Conservation (phyloP, 2,329 filamentous ascomycete genomes). For the Emergomyces africanus region DNA sequence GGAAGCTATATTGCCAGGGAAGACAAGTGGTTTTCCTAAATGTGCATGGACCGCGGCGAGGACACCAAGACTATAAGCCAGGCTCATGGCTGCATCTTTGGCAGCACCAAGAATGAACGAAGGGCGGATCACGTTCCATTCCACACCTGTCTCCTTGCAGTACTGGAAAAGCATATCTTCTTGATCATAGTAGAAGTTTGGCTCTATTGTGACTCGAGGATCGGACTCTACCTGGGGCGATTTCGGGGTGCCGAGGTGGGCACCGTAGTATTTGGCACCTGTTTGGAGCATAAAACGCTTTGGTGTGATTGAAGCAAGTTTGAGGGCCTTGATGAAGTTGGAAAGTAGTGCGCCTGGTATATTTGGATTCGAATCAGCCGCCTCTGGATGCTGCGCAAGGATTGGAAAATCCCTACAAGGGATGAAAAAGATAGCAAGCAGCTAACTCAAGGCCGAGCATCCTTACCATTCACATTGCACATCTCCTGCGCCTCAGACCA, state of each 20-base stretch:
- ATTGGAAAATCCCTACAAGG: no score
- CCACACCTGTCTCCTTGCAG: conserved; percentile 11
- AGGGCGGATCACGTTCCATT: conserved; percentile 17
- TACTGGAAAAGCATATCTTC: conserved; percentile 16
- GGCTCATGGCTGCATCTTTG: conserved; percentile 16
- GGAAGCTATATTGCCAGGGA: conserved; percentile 12
- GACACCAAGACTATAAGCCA: conserved; percentile 14
- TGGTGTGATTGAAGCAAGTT: conserved; percentile 30
- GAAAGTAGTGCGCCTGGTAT: conserved; percentile 23
- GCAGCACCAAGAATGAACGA: conserved; percentile 17
- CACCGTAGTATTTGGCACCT: conserved; percentile 16
- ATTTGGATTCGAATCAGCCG: neutral
- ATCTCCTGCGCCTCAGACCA: conserved; percentile 42
- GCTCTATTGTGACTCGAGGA: conserved; percentile 13
- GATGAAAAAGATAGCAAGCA: neutral
- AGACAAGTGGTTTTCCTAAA: conserved; percentile 11
- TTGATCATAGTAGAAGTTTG: conserved; percentile 19
- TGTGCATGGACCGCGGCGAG: conserved; percentile 15
- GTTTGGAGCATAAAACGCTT: conserved; percentile 37
- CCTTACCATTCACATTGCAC: conserved; percentile 32
- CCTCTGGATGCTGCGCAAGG: neutral
- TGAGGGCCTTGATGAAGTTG: conserved; percentile 37
- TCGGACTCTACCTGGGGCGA: conserved; percentile 17
- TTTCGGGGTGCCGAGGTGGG: conserved; percentile 14
- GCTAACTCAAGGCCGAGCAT: neutral